Base-by-base conservation (phyloP, 805 yeast species). In the Kregervanrija pseudodelftensis region DNA sequence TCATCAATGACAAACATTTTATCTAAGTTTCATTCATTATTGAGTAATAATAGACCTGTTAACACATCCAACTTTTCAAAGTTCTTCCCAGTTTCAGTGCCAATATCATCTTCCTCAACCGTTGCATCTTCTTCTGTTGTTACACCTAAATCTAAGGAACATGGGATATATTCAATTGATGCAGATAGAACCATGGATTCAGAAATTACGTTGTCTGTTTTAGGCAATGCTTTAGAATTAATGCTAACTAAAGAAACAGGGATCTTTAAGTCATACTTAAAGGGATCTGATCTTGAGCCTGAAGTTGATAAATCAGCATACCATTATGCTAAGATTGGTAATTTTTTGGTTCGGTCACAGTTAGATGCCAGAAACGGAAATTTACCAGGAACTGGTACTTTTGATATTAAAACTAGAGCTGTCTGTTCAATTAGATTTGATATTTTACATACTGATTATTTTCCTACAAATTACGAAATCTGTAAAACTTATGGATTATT, bases 351-450 rank as follows among this genome's bases (percentile, higher is more conserved):
- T 77, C 72, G 98, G 51, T 91, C 98, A 0, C 98, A 91, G 62
- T 70, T 93, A 39, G 99, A 91, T 64, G 88, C 96, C 47, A 69
- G 71, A 48, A 90, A 88, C 61, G 61, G 70, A 0, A 65, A 85
- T 33, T 67, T 93, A 33, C 97, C 97, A 0, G 95, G 95, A 0
- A 80, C 83, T 4, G 97, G 97, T 0, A 81, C 89, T 0, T 91
- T 93, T 69, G 99, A 91, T 63, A 65, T 91, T 46, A 91, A 91
- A 56, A 85, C 97, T 0, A 68, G 99, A 49, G 98, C 97, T 0
- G 95, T 85, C 0, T 80, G 88, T 46, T 85, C 95, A 0, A 79
- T 91, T 0, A 70, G 98, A 38, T 78, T 84, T 59, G 96, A 91
- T 64, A 62, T 82, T 36, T 66, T 70, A n/a, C 76, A 78, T 55